phyloP scores from a whole-genome alignment of 2,329 filamentous ascomycete genomes.

The Cladophialophora chaetospira region DNA sequence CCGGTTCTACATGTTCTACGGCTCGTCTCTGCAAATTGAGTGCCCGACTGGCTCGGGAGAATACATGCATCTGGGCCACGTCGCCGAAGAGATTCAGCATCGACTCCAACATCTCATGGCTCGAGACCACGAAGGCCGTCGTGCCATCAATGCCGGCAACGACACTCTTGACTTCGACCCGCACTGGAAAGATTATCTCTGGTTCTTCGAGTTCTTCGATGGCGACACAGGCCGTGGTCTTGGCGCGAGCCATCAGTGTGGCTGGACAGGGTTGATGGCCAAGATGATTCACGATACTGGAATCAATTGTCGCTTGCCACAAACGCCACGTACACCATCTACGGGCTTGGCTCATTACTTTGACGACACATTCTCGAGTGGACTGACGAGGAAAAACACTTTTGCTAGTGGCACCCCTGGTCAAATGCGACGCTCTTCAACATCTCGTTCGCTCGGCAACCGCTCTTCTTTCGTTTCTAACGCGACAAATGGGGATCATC shows the following conservation, averaged over 20 bases:
- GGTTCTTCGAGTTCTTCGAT: slow-evolving; percentile 98
- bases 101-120: slow-evolving; percentile 89
- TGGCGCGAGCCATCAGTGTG: slow-evolving; percentile 90
- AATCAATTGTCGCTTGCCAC: slow-evolving; percentile 84
- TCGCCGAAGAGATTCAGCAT: slow-evolving; percentile 93
- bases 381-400: slow-evolving; percentile 42
- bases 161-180: slow-evolving; percentile 88
- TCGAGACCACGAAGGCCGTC: slow-evolving; percentile 77
- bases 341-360: slow-evolving; percentile 90
- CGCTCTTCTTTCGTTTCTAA: slow-evolving; percentile 63
- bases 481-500: slow-evolving; percentile 54
- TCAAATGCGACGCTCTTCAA: slow-evolving; percentile 48
- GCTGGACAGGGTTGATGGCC: slow-evolving; percentile 93
- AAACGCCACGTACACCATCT: slow-evolving; percentile 86
- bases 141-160: slow-evolving; percentile 83
- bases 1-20: slow-evolving; percentile 95
- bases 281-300: slow-evolving; percentile 98
- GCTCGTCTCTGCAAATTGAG: slow-evolving; percentile 82
- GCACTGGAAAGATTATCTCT: slow-evolving; percentile 89
- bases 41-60: slow-evolving; percentile 93
- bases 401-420: slow-evolving; percentile 23
- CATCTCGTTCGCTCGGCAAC: slow-evolving; percentile 77
- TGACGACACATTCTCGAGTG: slow-evolving; percentile 77
- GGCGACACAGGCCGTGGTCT: slow-evolving; percentile 86
- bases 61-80: slow-evolving; percentile 92